These are phyloP conservation scores for Epichloe amarillans DNA, from an alignment of 2,329 filamentous ascomycete genomes.

Conservation along the genomic window DNA sequence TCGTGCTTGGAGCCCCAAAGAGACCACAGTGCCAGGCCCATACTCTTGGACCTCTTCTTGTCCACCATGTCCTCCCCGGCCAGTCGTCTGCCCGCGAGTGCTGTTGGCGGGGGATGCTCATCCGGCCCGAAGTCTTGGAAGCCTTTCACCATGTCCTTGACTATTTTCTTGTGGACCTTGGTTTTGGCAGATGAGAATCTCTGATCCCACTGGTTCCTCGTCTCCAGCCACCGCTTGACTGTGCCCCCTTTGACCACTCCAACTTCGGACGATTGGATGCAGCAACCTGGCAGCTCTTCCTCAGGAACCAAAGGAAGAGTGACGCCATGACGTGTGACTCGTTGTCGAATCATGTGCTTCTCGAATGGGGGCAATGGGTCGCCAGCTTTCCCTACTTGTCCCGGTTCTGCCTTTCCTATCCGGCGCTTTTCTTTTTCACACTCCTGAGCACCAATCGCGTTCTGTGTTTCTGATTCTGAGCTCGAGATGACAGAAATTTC, in stretches of 20 bases:
- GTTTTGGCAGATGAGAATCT: constrained; percentile 58
- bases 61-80: constrained; percentile 25
- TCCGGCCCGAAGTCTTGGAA: constrained; percentile 57
- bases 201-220: constrained; percentile 58
- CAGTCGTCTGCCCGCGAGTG: constrained; percentile 59
- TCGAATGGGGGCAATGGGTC: constrained; percentile 70
- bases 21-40: constrained; percentile 72
- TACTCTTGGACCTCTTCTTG: constrained; percentile 50
- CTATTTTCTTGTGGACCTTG: constrained; percentile 58
- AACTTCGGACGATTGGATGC: constrained; percentile 47
- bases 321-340: constrained; percentile 64
- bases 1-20: constrained; percentile 86
- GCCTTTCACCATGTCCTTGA: constrained; percentile 58
- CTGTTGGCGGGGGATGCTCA: constrained; percentile 77
- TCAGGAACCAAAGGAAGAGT: constrained; percentile 55
- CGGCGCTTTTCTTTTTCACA: constrained; percentile 8
- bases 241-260: constrained; percentile 68
- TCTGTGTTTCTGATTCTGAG: constrained; percentile 29
- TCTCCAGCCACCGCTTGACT: constrained; percentile 69
- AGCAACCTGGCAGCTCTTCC: constrained; percentile 52
- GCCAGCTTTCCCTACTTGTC: constrained; percentile 68
- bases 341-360: constrained; percentile 83
- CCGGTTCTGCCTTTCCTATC: constrained; percentile 11
- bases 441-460: constrained; percentile 11
- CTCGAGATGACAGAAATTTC: constrained; percentile 59